Evolutionary conservation across 352 stramenopile species (phyloP), one percentile per base, ranked within the genome.

Genomic region (Globisporangium perplexum): DNA sequence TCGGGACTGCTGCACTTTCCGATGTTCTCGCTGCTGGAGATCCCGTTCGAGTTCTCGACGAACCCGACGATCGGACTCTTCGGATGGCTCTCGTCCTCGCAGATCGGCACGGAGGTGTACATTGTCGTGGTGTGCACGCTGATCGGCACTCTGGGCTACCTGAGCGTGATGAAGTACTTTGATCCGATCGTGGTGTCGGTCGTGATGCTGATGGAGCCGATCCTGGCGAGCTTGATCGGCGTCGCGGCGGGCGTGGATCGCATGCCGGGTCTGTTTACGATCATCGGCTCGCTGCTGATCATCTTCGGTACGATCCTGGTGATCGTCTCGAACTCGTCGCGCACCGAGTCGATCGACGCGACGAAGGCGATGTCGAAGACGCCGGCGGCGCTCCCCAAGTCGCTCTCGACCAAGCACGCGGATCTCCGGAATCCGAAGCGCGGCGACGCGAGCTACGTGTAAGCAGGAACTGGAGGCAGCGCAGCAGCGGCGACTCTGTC

Each of bases 121-220:
- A 75, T 96, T 30, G 83, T 91, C 46, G 77, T 96, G 30, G 59
- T 96, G 39, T 95, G 88, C 55, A 90, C 95, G 63, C 67, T 88
- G 47, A 72, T 96, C 22, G 86, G 88, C 44, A 96, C 84, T 12
- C 93, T 90, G 67, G 88, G 88, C 15, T 97, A 94, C 71, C 82
- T 97, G 60, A 88, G 75, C 39, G 85, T 95, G 42, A 90, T 97
- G 79, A 96, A 97, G 58, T 96, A 97, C 68, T 97, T 97, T 59
- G 87, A 96, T 58, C 78, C 87, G 23, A 90, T 97, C 49, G 84
- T 96, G 15, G 71, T 96, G 43, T 86, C 83, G 26, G 88, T 94
- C 47, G 83, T 96, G 26, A 93, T 81, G 50, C 61, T 96, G 18
- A 66, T 96, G 49, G 86, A 97, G 68, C 88, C 88, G 7, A 87